Base-by-base conservation (phyloP, 352 stramenopile genomes). In the Sclerospora graminicola region DNA sequence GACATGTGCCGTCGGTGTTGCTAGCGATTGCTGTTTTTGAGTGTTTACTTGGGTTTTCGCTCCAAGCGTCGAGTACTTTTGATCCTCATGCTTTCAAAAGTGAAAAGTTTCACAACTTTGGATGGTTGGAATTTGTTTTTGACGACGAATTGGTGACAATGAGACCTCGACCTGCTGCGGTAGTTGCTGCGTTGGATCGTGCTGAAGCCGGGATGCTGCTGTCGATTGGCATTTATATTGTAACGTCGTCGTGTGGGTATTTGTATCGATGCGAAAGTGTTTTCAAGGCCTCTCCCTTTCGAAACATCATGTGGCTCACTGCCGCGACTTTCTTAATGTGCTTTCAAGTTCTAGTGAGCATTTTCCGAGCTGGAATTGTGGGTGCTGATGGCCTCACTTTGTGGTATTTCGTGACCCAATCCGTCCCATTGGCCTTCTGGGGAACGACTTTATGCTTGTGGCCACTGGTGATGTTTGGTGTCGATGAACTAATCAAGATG, bases 211-310 rank as follows among this genome's bases (percentile, higher is more conserved):
- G 69, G 0, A 84, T 92, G 73, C 48, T 88, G 21, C 51, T 92
- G 9, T 48, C 72, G 23, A 72, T 90, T 38, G 76, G 63, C 3
- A 29, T 89, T 4, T 83, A 69, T 14, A 63, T 87, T 24, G 60
- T 89, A 10, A 55, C 69, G n/a, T 84, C 75, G 2, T 89, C 75
- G 2, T 75, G 57, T 11, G 72, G 76, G 23, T 89, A 90, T 29
- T 31, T 89, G 19, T 84, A 92, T 45, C 71, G 81, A 0, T 85
- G 65, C 23, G 71, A 90, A 43, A 90, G 81, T 39, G 57, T 90
- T 11, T 72, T 84, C 23, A 50, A 53, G 8, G 49, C 71, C 41
- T 85, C 75, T 3, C 81, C 81, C 15, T 57, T 85, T 3, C 73
- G 78, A 28, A 92, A 92, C 45, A 54, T 63, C 7, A 70, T 83